Evolutionary conservation across 2,329 filamentous ascomycete genomes (phyloP).

Genomic region (Waltergamsia citrina): DNA sequence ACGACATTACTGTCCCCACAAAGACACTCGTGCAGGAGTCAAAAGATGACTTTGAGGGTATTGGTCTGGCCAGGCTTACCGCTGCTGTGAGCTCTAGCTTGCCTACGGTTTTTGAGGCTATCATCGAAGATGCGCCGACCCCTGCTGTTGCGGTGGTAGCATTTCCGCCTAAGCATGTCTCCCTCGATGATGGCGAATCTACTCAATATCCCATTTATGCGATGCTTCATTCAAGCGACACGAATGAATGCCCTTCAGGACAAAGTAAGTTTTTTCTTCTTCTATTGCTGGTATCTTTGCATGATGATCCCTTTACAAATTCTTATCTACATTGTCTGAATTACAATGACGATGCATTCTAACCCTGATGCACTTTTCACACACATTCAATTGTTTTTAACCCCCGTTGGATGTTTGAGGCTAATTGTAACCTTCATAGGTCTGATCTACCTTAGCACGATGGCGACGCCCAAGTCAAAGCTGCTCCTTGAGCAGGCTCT

Average conservation of each 20-base stretch:
- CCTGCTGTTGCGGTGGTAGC: conserved; percentile 67
- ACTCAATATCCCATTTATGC: conserved; percentile 43
- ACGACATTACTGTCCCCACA: conserved; percentile 47
- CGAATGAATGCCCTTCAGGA: conserved; percentile 78
- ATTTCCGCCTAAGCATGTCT: conserved; percentile 46
- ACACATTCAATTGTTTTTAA: conserved; percentile 5
- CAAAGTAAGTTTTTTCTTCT: conserved; percentile 65
- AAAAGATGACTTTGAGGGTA: conserved; percentile 13
- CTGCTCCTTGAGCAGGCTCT: conserved; percentile 29
- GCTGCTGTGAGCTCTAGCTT: conserved; percentile 61
- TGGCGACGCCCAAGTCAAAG: conserved; percentile 22
- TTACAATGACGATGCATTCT: conserved; percentile 80
- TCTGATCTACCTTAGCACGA: conserved; percentile 26
- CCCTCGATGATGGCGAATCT: conserved; percentile 15
- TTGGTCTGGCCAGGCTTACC: conserved; percentile 40
- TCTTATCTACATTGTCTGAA: conserved; percentile 99
- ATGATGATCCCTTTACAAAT: conserved; percentile 83
- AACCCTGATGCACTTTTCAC: conserved; percentile 62
- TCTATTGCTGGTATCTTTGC: conserved; percentile 13
- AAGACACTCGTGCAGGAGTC: conserved; percentile 39
- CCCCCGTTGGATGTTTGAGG: not conserved
- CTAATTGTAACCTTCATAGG: conserved; percentile 11
- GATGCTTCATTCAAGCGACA: conserved; percentile 77
- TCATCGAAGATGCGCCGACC: conserved; percentile 64
- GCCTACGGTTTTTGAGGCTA: conserved; percentile 54